Conservation (phyloP, 805 yeast genomes). For the Candida boleticola region DNA sequence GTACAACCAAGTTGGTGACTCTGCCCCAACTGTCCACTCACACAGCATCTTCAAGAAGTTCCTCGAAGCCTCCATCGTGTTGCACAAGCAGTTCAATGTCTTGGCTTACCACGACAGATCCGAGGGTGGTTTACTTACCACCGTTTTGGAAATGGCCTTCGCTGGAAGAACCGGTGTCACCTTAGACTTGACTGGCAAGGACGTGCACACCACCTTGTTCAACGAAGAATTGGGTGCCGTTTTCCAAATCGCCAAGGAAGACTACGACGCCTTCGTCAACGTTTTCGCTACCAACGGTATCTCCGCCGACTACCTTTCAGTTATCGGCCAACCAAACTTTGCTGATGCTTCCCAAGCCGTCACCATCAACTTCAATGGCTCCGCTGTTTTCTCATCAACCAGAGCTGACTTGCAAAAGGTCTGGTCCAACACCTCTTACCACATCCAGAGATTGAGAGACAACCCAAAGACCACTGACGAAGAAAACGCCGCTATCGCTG, state of each 20-base stretch:
- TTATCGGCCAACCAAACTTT: slow-evolving; percentile 71
- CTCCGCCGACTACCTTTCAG: slow-evolving; percentile 46
- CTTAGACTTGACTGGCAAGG: slow-evolving; percentile 42
- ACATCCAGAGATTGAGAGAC: slow-evolving; percentile 88
- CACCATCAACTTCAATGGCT: slow-evolving; percentile 46
- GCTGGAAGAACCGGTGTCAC: slow-evolving; percentile 88
- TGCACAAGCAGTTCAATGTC: slow-evolving; percentile 68
- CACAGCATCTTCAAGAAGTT: slow-evolving; percentile 62
- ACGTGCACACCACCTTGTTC: slow-evolving; percentile 61
- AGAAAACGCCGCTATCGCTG: slow-evolving; percentile 72
- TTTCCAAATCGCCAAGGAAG: slow-evolving; percentile 70
- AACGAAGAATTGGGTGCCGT: slow-evolving; percentile 96
- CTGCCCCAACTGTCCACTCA: slow-evolving; percentile 80
- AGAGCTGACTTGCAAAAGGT: slow-evolving; percentile 74
- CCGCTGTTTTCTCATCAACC: slow-evolving; percentile 46
- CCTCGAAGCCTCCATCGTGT: slow-evolving; percentile 62
- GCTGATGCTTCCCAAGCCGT: slow-evolving; percentile 48
- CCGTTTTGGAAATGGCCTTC: slow-evolving; percentile 93
- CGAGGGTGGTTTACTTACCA: slow-evolving; percentile 91
- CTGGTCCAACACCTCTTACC: slow-evolving; percentile 88
- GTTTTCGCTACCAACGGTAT: slow-evolving; percentile 62
- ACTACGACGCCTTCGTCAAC: slow-evolving; percentile 52
- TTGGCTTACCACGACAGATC: slow-evolving; percentile 93
- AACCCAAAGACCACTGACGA: slow-evolving; percentile 88
- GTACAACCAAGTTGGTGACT: slow-evolving; percentile 80